Evolutionary conservation across 257 asterid species (phyloP), one percentile per base, ranked within the genome.

Genomic region (Ligustrum vulgare): DNA sequence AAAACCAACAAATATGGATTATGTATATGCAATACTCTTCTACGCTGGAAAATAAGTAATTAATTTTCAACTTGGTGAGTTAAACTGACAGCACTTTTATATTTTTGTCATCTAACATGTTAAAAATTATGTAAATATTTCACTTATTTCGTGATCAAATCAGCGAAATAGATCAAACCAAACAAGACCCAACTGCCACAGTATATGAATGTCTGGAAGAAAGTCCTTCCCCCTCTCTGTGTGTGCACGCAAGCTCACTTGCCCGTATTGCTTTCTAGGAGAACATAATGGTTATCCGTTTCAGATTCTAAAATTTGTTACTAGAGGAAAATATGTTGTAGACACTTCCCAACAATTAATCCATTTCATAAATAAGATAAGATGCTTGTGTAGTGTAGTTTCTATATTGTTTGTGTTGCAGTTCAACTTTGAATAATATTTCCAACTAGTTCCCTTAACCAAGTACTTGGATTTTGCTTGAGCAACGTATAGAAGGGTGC

Each of bases 381-480:
- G 35, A 25, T 25, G 47, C 22, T 25, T 41, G 16, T 37, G 34
- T 74, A 72, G 22, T 32, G 47, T 28, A 31, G 37, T 41, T 75
- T 70, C 33, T 49, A 15, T 7, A 20, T 28, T 8, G 54, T 41
- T 72, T 71, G 23, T 71, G 8, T 58, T 63, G 16, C 6, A 36
- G 66, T 43, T 23, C 62, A 43, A 39, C 18, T 18, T 73, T 37
- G 64, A 23, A 15, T 56, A 43, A 56, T 28, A 72, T 56, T 67
- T 70, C 35, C 73, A 72, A 69, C 37, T 10, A 39, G 20, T 35
- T 70, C 18, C 18, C 35, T 18, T 70, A 54, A 68, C 49, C 62
- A 70, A 68, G 66, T 72, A 22, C 37, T 70, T 62, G 69, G 31
- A 63, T 75, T 78, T 60, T 47, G 16, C 69, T 49, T 45, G 51